These are phyloP conservation scores for Colletotrichum tofieldiae DNA, from an alignment of 2,329 filamentous ascomycete genomes.

Conservation along the genomic window DNA sequence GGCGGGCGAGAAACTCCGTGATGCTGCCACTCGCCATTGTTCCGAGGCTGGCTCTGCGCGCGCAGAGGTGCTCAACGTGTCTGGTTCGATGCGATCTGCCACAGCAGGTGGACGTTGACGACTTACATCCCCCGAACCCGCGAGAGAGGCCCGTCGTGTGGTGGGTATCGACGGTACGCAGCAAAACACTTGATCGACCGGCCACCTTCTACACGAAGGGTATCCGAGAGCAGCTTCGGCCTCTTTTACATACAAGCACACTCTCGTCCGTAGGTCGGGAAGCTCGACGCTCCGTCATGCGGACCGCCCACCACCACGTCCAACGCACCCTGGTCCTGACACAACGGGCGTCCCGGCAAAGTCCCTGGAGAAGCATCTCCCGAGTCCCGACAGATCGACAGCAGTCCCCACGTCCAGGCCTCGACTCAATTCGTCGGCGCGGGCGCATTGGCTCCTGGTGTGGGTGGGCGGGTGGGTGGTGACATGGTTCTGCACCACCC, in stretches of 20 bases:
- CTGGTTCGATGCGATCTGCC: neutral
- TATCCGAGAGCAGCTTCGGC: neutral
- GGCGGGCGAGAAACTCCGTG: slow-evolving; percentile 10
- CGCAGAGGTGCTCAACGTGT: neutral
- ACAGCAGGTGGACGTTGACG: neutral
- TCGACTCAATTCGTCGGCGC: slow-evolving; percentile 18
- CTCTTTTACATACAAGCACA: slow-evolving; percentile 1
- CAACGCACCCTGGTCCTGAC: neutral
- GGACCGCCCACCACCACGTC: neutral
- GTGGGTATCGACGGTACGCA: neutral
- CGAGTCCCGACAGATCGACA: slow-evolving; percentile 22
- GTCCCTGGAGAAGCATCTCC: slow-evolving; percentile 26
- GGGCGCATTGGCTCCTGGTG: slow-evolving; percentile 27
- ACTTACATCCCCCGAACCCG: slow-evolving; percentile 1
- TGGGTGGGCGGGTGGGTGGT: neutral
- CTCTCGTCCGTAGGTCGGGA: neutral
- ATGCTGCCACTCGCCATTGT: slow-evolving; percentile 14
- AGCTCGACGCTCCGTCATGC: neutral
- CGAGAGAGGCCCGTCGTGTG: neutral
- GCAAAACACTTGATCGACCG: neutral
- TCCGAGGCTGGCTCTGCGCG: neutral
- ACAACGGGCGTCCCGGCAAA: slow-evolving; percentile 27
- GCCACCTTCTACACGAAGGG: too few relatives aligned
- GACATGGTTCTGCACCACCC: neutral
- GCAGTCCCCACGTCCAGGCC: neutral